These are phyloP conservation scores for Isatis lusitanica DNA, from an alignment of 441 rosid species.

Conservation along the genomic window DNA sequence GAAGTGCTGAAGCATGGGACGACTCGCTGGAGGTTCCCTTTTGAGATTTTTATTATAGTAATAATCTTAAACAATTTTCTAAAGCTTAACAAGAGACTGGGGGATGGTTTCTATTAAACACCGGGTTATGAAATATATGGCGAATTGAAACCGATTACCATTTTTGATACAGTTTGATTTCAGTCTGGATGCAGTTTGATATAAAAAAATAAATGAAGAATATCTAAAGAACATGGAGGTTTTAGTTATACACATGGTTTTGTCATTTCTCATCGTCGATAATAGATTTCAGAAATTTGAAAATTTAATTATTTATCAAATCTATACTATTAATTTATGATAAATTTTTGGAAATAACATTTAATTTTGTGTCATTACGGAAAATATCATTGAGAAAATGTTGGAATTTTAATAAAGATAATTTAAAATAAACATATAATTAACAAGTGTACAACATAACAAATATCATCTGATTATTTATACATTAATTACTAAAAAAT, in stretches of 20 bases:
- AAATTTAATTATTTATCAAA: no score
- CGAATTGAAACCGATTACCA: not conserved
- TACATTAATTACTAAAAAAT: no score
- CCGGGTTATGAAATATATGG: not conserved
- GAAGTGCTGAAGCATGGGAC: conserved; percentile 98
- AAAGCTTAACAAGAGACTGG: not conserved
- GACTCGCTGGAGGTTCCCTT: conserved; percentile 95
- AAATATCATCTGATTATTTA: no score
- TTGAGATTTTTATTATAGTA: conserved; percentile 36
- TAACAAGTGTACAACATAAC: no score
- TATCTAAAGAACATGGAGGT: not conserved
- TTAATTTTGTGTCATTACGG: no score
- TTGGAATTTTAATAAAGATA: no score
- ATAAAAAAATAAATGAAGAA: not conserved
- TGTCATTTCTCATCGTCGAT: no score
- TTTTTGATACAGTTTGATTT: not conserved
- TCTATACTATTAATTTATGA: no score
- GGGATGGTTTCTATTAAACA: not conserved
- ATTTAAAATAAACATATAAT: no score
- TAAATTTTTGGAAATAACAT: no score
- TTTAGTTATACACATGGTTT: not conserved
- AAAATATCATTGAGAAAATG: no score
- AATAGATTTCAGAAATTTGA: no score
- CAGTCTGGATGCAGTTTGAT: not conserved
- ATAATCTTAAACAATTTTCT: not conserved